Conservation (phyloP, 352 stramenopile genomes). For the Blastocystis sp. region DNA sequence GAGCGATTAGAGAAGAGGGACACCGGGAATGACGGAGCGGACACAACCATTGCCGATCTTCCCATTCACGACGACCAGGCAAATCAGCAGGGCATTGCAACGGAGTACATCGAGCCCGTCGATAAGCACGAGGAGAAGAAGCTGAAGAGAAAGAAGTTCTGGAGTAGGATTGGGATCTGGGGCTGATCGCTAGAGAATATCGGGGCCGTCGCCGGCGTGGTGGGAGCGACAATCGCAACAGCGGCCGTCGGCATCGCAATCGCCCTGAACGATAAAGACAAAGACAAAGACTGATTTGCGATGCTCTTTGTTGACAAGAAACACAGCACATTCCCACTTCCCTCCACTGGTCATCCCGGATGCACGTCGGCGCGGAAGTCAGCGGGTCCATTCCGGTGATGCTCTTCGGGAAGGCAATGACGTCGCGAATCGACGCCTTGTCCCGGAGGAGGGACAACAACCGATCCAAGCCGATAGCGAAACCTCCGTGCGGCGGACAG, state of each 20-base stretch:
- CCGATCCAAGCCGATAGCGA: constrained; percentile 82
- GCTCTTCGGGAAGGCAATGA: constrained; percentile 86
- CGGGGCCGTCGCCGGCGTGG: no score
- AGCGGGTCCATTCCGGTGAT: constrained; percentile 83
- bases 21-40: background rate
- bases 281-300: no score
- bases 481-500: constrained; percentile 79
- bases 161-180: no score
- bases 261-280: no score
- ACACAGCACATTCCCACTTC: constrained; percentile 33
- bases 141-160: no score
- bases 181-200: no score
- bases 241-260: no score
- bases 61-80: background rate
- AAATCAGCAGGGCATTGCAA: no score
- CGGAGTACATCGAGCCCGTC: no score
- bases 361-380: constrained; percentile 77
- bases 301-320: background rate
- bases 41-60: background rate
- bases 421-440: constrained; percentile 78
- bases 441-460: constrained; percentile 81
- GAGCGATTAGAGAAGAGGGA: background rate
- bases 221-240: no score
- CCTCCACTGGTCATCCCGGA: constrained; percentile 36
- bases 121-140: no score